Evolutionary conservation across 441 rosid species (phyloP).

Genomic region (Adansonia gregorii): DNA sequence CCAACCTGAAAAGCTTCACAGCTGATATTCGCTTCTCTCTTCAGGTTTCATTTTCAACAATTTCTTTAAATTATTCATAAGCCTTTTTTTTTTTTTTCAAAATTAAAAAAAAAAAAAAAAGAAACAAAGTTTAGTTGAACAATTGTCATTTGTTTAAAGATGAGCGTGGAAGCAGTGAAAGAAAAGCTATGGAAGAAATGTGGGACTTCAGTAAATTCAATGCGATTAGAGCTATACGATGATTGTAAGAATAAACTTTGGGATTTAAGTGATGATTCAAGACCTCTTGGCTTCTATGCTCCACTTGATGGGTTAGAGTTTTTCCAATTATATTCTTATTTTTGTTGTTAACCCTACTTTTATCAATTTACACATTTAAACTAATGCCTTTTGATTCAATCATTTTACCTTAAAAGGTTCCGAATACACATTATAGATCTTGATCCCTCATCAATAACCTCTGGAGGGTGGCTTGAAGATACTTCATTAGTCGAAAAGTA

Average conservation of each 20-base stretch:
- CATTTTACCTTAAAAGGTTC: constrained; percentile 39
- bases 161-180: constrained; percentile 80
- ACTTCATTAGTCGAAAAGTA: constrained; percentile 88
- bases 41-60: constrained; percentile 47
- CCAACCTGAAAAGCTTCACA: constrained; percentile 78
- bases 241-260: constrained; percentile 66
- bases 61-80: not conserved
- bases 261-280: constrained; percentile 55
- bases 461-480: constrained; percentile 97
- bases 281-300: constrained; percentile 76
- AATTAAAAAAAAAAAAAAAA: not conserved
- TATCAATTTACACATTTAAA: not conserved
- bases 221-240: constrained; percentile 81
- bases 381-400: constrained; percentile 5
- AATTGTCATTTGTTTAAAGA: constrained; percentile 25
- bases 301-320: constrained; percentile 70
- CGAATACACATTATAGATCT: constrained; percentile 79
- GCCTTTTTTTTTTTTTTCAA: not conserved
- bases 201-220: constrained; percentile 75
- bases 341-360: not conserved
- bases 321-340: not conserved
- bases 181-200: constrained; percentile 95
- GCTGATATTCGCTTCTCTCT: constrained; percentile 77
- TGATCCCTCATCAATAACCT: constrained; percentile 90
- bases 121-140: too few relatives aligned